Conservation (phyloP, 2,329 filamentous ascomycete genomes). For the Phaeomoniella chlamydospora region DNA sequence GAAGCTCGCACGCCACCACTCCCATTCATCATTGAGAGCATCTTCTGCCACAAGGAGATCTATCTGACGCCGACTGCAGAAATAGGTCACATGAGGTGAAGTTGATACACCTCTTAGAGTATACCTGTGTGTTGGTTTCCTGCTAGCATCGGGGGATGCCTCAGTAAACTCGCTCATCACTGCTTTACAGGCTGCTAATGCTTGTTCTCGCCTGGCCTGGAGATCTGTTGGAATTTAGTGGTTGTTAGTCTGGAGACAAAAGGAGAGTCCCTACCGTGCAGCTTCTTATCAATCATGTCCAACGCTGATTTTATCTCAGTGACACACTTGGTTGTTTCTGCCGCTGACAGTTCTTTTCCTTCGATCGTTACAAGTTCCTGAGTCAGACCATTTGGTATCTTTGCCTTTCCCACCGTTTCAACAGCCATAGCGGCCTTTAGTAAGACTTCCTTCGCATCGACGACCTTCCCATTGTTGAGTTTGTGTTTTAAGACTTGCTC, state of each 20-base stretch:
- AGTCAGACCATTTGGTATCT: constrained; percentile 4
- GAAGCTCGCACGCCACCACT: constrained; percentile 44
- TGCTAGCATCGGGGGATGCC: not conserved
- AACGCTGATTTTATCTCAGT: constrained; percentile 20
- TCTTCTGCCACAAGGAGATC: constrained; percentile 15
- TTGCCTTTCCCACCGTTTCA: constrained; percentile 8
- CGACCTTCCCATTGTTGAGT: constrained; percentile 6
- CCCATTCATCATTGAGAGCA: constrained; percentile 22
- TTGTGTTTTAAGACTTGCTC: constrained; percentile 15
- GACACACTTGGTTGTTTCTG: constrained; percentile 2
- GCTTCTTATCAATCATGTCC: constrained; percentile 23
- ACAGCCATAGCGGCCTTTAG: constrained; percentile 20
- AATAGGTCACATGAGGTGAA: constrained; percentile 40
- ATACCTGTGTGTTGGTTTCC: constrained; percentile 28
- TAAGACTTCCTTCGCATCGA: constrained; percentile 17
- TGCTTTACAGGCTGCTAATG: constrained; percentile 17
- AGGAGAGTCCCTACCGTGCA: constrained; percentile 17
- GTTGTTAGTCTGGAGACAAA: not conserved
- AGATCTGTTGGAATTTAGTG: constrained; percentile 19
- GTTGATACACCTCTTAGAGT: constrained; percentile 44
- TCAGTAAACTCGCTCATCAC: constrained; percentile 25
- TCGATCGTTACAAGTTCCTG: constrained; percentile 4
- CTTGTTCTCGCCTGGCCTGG: constrained; percentile 24
- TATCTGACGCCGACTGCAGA: constrained; percentile 26
- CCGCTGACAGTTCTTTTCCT: constrained; percentile 7